Percentiles rank a stretch among this genome's conserved stretches.
Evolutionary conservation across 2,329 filamentous ascomycete species (phyloP).

Genomic region (Juglanconis sp.): DNA sequence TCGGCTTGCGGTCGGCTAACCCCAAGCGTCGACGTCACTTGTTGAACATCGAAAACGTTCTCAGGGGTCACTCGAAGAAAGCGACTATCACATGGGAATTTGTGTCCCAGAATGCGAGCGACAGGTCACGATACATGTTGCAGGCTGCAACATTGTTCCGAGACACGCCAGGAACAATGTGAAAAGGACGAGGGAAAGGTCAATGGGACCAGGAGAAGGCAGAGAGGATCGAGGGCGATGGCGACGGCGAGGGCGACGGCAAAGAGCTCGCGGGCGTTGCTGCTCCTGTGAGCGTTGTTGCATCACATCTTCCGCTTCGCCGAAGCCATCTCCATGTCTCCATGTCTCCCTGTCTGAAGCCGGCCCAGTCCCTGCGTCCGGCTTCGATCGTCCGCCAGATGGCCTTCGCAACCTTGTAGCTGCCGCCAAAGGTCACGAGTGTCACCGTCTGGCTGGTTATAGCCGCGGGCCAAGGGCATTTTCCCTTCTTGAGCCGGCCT

Average conservation of each 20-base stretch:
- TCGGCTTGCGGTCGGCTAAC: conserved; percentile 19
- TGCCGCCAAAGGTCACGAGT: background rate
- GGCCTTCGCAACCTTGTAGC: background rate
- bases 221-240: background rate
- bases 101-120: background rate
- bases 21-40: conserved; percentile 18
- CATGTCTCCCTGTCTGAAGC: background rate
- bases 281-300: background rate
- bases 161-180: background rate
- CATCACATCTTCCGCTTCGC: conserved; percentile 13
- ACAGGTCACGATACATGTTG: background rate
- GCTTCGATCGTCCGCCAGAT: background rate
- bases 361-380: conserved; percentile 15
- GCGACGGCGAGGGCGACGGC: background rate
- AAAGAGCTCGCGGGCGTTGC: background rate
- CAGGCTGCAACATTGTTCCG: background rate
- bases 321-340: conserved; percentile 12
- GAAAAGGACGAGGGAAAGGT: background rate
- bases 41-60: background rate
- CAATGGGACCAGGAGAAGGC: background rate
- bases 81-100: conserved; percentile 12
- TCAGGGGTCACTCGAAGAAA: background rate
- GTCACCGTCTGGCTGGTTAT: conserved; percentile 3
- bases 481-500: conserved; percentile 5
- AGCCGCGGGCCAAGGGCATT: conserved; percentile 18